Evolutionary conservation across 169 alveolate species (phyloP).

Genomic region (Perkinsus olseni): DNA sequence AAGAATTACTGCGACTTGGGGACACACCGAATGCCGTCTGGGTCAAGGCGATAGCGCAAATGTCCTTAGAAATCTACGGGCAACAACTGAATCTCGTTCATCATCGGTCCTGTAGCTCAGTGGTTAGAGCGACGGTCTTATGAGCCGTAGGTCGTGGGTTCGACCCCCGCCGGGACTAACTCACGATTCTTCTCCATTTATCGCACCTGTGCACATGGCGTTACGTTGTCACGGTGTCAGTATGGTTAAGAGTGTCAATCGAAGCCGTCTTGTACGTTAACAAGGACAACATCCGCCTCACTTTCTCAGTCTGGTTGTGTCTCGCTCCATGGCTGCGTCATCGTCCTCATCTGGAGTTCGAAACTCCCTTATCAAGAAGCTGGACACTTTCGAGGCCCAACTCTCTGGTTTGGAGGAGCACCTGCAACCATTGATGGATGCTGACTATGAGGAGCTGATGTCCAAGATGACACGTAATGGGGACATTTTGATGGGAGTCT

Average conservation of each 20-base stretch:
- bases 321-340: neutral
- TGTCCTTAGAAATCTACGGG: neutral
- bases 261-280: too few species aligned
- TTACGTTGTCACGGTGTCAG: too few species aligned
- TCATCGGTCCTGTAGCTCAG: neutral
- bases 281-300: too few species aligned
- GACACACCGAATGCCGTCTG: neutral
- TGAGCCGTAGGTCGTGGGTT: slow-evolving; percentile 1
- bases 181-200: neutral
- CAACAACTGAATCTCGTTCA: neutral
- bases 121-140: slow-evolving; percentile 3
- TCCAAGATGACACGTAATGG: neutral
- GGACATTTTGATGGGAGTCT: too few species aligned
- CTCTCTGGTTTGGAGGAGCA: neutral
- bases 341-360: neutral
- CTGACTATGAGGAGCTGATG: neutral
- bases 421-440: neutral
- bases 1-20: too few species aligned
- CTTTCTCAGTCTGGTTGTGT: neutral
- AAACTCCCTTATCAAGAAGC: neutral
- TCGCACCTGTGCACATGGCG: too few species aligned
- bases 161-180: neutral
- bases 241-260: too few species aligned
- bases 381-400: neutral
- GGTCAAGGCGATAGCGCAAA: neutral